Evolutionary conservation across 2,329 filamentous ascomycete genomes (phyloP), one percentile per base, ranked within the genome.

Genomic region (Cytospora paraplurivora): DNA sequence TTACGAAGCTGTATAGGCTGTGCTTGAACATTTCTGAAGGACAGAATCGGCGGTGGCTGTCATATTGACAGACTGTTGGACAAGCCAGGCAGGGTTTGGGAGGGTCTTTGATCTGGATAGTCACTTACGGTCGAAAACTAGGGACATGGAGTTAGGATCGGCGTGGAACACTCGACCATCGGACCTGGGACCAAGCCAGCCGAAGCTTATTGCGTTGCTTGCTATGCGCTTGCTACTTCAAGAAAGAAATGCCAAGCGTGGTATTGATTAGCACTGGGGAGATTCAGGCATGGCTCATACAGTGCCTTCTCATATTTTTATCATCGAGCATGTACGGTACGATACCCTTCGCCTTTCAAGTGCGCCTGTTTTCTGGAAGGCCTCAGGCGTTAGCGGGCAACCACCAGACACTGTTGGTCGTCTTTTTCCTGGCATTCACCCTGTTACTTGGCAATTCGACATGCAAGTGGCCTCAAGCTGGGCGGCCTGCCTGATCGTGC

Each of bases 251-350:
- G 12, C 11, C 8, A 47, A 21, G 44, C 38, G 13, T n/a, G 38
- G 38, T 6, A n/a, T 44, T 8, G 5, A 44, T n/a, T 6, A n/a
- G n/a, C 15, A 6, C 17, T n/a, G 15, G 8, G 13, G 38, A 44
- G 5, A 44, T n/a, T n/a, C 6, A 13, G 13, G 38, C n/a, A 10
- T 19, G 7, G 1, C 1, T 12, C 10, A 21, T 10, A 21, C 11
- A 21, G n/a, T 5, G 10, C 17, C 10, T 21, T 19, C 8, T 8
- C 7, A 11, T 47, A 19, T 21, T 12, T 2, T 27, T 10, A 47
- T 47, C 33, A 44, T 7, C n/a, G 19, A 56, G 53, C 53, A 56
- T 56, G 53, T 56, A 56, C 27, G 44, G 44, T 47, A 47, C 44
- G 44, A 47, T 47, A 47, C 44, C 44, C 44, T 21, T 47, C n/a